phyloP scores from a whole-genome alignment of 768 basidiomycete species.

The Amanita fuliginea region DNA sequence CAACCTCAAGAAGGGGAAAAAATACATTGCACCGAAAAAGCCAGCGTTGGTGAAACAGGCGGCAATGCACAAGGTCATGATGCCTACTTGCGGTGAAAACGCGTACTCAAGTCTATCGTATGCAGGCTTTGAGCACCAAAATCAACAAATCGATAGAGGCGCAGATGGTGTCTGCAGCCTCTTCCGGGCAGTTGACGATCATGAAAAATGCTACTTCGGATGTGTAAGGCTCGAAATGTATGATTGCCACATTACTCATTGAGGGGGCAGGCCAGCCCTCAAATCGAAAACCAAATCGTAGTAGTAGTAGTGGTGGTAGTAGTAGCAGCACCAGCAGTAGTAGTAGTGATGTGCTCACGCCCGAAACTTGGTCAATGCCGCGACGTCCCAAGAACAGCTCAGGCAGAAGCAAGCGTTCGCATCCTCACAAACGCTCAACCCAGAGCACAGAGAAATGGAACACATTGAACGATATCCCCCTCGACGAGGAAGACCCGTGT shows the following conservation, averaged over 20 bases:
- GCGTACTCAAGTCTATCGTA: neutral
- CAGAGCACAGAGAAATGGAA: conserved; percentile 58
- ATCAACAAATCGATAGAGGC: conserved; percentile 88
- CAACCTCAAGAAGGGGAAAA: conserved; percentile 69
- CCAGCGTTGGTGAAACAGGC: conserved; percentile 59
- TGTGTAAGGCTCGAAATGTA: conserved; percentile 16
- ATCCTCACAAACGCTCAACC: conserved; percentile 38
- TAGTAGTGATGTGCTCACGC: neutral
- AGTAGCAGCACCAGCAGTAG: too few species aligned
- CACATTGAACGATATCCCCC: conserved; percentile 50
- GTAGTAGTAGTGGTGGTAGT: neutral
- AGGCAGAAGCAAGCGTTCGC: conserved; percentile 25
- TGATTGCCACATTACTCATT: neutral
- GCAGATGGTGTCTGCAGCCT: conserved; percentile 86
- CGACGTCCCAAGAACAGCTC: conserved; percentile 28
- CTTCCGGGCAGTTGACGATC: conserved; percentile 82
- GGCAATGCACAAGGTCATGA: conserved; percentile 59
- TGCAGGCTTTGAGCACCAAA: conserved; percentile 75
- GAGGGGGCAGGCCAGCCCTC: neutral
- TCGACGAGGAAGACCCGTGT: conserved; percentile 79
- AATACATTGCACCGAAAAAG: conserved; percentile 78
- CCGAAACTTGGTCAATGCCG: conserved; percentile 26
- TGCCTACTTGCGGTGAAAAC: neutral
- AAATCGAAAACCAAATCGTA: conserved; percentile 1
- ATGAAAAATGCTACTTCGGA: conserved; percentile 63